Conservation (phyloP, 2,329 filamentous ascomycete genomes). For the Ophiocordyceps australis region DNA sequence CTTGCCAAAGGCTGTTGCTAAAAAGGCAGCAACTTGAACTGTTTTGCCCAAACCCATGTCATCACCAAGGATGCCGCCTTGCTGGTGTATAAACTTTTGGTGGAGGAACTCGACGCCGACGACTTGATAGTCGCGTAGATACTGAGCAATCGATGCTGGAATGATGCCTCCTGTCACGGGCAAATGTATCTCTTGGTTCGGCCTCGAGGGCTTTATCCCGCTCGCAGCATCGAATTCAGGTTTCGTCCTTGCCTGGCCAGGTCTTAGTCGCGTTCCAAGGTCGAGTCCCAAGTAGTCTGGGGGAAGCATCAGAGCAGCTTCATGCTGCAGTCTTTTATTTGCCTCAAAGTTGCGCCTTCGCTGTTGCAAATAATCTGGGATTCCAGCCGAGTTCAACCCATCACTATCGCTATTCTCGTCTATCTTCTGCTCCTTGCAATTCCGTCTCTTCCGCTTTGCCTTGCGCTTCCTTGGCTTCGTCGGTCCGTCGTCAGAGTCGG, state of each 20-base stretch:
- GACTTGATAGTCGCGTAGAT: slow-evolving; percentile 81
- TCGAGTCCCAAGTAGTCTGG: slow-evolving; percentile 60
- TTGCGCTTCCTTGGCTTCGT: slow-evolving; percentile 25
- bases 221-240: slow-evolving; percentile 43
- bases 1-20: slow-evolving; percentile 86
- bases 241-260: slow-evolving; percentile 36
- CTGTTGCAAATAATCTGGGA: slow-evolving; percentile 56
- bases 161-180: slow-evolving; percentile 63
- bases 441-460: slow-evolving; percentile 11
- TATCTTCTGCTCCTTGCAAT: slow-evolving; percentile 8
- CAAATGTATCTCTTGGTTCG: slow-evolving; percentile 59
- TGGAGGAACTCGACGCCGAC: slow-evolving; percentile 75
- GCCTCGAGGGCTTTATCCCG: slow-evolving; percentile 43
- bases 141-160: slow-evolving; percentile 78
- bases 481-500: slow-evolving; percentile 42
- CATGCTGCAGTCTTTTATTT: slow-evolving; percentile 36
- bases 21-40: slow-evolving; percentile 83
- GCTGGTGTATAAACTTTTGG: slow-evolving; percentile 76
- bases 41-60: slow-evolving; percentile 98
- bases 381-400: slow-evolving; percentile 30
- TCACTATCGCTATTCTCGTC: slow-evolving; percentile 19
- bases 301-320: slow-evolving; percentile 56
- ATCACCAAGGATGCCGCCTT: slow-evolving; percentile 78
- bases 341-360: slow-evolving; percentile 55
- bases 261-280: slow-evolving; percentile 32